These are phyloP conservation scores for Hibiscus tridactylites DNA, from an alignment of 345 rosid genomes.

Conservation along the genomic window DNA sequence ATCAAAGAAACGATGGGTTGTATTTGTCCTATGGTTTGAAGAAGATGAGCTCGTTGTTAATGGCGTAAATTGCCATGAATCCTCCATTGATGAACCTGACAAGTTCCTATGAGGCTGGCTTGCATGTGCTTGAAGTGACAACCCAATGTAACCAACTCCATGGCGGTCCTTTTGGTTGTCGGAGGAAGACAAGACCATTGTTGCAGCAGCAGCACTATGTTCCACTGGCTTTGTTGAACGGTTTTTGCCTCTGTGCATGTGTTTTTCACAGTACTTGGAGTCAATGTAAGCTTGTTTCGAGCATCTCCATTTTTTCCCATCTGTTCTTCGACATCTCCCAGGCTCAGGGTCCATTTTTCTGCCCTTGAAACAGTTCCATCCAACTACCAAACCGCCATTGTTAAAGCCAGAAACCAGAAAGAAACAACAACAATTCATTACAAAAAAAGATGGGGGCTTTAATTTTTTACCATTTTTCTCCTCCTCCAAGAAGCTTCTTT, in stretches of 20 bases:
- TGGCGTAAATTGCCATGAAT: conserved; percentile 57
- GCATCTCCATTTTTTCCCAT: conserved; percentile 94
- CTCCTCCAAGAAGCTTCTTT: conserved; percentile 34
- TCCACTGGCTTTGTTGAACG: conserved; percentile 94
- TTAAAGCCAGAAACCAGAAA: not conserved
- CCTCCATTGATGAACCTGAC: conserved; percentile 49
- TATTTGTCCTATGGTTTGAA: conserved; percentile 44
- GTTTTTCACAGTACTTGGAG: conserved; percentile 90
- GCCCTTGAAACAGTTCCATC: conserved; percentile 26
- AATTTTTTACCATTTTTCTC: conserved; percentile 5
- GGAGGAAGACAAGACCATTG: not conserved
- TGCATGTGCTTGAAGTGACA: conserved; percentile 22
- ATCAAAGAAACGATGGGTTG: conserved; percentile 74
- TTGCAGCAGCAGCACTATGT: conserved; percentile 20
- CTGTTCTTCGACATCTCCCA: conserved; percentile 74
- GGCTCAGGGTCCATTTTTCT: conserved; percentile 78
- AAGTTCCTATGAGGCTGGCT: conserved; percentile 24
- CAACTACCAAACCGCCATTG: not conserved
- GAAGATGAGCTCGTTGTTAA: conserved; percentile 47
- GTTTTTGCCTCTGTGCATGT: conserved; percentile 94
- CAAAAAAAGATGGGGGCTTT: not conserved
- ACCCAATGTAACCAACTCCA: not conserved
- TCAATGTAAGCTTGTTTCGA: conserved; percentile 66
- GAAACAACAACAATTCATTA: not conserved
- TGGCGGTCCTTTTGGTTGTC: too few relatives aligned